Base-by-base conservation (phyloP, 805 yeast species). In the Alloascoidea africana region DNA sequence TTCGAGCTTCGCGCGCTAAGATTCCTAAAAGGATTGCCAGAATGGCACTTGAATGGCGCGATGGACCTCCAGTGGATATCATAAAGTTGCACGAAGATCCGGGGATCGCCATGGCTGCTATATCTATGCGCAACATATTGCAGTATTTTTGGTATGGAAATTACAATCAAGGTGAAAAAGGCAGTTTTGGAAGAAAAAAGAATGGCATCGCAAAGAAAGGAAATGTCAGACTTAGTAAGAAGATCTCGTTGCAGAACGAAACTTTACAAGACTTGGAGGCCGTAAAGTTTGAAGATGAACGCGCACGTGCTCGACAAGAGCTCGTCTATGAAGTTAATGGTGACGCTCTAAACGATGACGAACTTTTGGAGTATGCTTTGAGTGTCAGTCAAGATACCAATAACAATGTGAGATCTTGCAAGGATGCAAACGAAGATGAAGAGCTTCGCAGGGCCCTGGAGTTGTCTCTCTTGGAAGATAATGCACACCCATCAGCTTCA, bases 391-490 rank as follows among this genome's bases (percentile, higher is more conserved):
- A 23, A 23, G n/a, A 23, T 8, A 8, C 13, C n/a, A 8, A 23
- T 23, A 23, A 23, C n/a, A 23, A 23, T 23, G n/a, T n/a, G n/a
- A n/a, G n/a, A n/a, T n/a, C n/a, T n/a, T n/a, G n/a, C n/a, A n/a
- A n/a, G n/a, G n/a, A n/a, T n/a, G 30, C 8, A n/a, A n/a, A 23
- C n/a, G 30, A 23, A 23, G 30, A 23, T 23, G 30, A 23, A 23
- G 30, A 23, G n/a, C 30, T 23, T 23, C 30, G 30, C n/a, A 23
- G n/a, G n/a, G 30, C 30, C 8, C n/a, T 23, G n/a, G 30, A 23
- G n/a, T 23, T 23, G n/a, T 23, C 30, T 8, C 8, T 23, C 8
- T 23, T 23, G n/a, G 30, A 23, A 23, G 30, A 23, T 23, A 8
- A 8, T 23, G 8, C 30, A 23, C 8, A 23, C n/a, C n/a, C 30